phyloP scores from a whole-genome alignment of 2,329 filamentous ascomycete species.

The Venturia nashicola region DNA sequence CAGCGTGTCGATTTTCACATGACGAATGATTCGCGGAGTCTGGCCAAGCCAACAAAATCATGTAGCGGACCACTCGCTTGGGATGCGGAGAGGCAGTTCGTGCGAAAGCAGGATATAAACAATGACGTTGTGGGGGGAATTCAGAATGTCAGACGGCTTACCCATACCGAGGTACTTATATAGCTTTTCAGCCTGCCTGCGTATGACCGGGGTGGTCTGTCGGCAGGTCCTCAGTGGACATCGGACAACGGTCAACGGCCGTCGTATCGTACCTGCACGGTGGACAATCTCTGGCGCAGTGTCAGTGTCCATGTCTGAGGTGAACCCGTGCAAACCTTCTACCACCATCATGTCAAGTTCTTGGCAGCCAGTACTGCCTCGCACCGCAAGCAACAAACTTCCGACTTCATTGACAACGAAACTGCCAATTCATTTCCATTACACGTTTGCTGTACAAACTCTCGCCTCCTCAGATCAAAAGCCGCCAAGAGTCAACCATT shows the following conservation, averaged over 20 bases:
- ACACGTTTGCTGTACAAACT: not conserved
- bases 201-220: not conserved
- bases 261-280: not conserved
- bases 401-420: not conserved
- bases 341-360: not conserved
- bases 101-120: not conserved
- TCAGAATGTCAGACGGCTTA: not conserved
- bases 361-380: not conserved
- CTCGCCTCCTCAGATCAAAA: conserved; percentile 37
- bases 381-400: not conserved
- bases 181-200: too few relatives aligned
- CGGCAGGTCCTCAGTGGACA: too few relatives aligned
- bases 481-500: conserved; percentile 72
- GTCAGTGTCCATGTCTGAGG: too few relatives aligned
- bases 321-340: not conserved
- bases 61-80: not conserved
- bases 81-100: not conserved
- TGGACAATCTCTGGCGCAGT: too few relatives aligned
- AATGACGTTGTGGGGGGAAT: too few relatives aligned
- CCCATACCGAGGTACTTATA: too few relatives aligned
- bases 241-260: too few relatives aligned
- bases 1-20: not conserved
- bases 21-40: not conserved
- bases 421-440: not conserved
- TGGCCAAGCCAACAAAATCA: not conserved